Evolutionary conservation across 768 basidiomycete genomes (phyloP).

Genomic region (Sutorius australiensis): DNA sequence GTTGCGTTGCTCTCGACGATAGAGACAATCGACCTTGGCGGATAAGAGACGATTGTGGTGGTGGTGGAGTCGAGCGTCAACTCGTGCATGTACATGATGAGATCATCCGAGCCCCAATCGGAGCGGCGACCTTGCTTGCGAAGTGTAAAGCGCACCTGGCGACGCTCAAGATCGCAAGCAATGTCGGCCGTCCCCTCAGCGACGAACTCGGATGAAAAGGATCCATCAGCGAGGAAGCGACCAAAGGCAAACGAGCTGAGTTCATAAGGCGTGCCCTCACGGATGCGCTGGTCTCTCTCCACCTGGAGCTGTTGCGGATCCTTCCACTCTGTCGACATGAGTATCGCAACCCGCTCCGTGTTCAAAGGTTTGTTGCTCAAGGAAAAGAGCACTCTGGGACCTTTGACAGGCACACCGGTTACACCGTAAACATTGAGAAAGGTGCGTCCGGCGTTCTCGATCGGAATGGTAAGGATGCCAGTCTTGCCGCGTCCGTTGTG

Average conservation of each 20-base stretch:
- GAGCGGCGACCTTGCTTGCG: conserved; percentile 21
- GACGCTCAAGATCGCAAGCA: conserved; percentile 36
- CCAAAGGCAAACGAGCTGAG: conserved; percentile 33
- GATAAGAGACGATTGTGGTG: conserved; percentile 20
- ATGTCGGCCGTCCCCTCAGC: conserved; percentile 27
- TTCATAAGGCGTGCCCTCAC: conserved; percentile 17
- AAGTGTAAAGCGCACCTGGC: conserved; percentile 30
- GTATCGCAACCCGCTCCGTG: conserved; percentile 18
- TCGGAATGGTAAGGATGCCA: conserved; percentile 34
- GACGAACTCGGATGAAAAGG: conserved; percentile 33
- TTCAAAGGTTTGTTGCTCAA: conserved; percentile 23
- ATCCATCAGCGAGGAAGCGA: conserved; percentile 33
- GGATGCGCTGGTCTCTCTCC: conserved; percentile 24
- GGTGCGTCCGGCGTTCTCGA: conserved; percentile 7
- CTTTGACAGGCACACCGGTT: conserved; percentile 27
- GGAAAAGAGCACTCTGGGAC: conserved; percentile 17
- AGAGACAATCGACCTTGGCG: conserved; percentile 15
- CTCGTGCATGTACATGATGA: background rate
- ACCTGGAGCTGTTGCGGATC: conserved; percentile 27
- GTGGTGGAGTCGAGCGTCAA: background rate
- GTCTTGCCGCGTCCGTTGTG: conserved; percentile 17
- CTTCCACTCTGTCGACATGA: conserved; percentile 27
- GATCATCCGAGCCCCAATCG: background rate
- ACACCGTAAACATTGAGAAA: conserved; percentile 30
- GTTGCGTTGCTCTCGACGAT: conserved; percentile 15